A percentile compares a stretch with the other conserved stretches of the same genome.
phyloP scores from a whole-genome alignment of 768 basidiomycete genomes.

The Leccinum uliginosum region DNA sequence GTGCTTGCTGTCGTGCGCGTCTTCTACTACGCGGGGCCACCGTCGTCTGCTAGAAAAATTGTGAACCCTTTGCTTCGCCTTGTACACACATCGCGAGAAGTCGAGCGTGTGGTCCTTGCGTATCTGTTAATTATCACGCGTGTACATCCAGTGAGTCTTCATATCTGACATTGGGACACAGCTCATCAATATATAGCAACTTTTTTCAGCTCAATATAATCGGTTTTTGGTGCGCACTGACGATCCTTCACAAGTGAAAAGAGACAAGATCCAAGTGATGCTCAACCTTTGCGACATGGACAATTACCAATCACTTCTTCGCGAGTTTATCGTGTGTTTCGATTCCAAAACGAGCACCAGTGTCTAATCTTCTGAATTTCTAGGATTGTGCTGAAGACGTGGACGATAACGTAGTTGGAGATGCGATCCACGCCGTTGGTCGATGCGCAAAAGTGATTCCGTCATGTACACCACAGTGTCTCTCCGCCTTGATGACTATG shows the following conservation, averaged over 20 bases:
- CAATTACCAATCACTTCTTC: slow-evolving; percentile 66
- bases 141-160: slow-evolving; percentile 55
- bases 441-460: slow-evolving; percentile 66
- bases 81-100: slow-evolving; percentile 62
- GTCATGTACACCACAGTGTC: slow-evolving; percentile 63
- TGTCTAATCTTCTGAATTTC: neutral
- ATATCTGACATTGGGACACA: neutral
- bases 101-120: slow-evolving; percentile 69
- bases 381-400: slow-evolving; percentile 83
- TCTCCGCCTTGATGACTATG: slow-evolving; percentile 72
- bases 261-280: slow-evolving; percentile 71
- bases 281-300: slow-evolving; percentile 59
- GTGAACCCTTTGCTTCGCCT: slow-evolving; percentile 73
- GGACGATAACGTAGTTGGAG: slow-evolving; percentile 65
- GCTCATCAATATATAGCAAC: slow-evolving; percentile 20
- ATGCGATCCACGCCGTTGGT: slow-evolving; percentile 77
- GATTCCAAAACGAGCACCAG: neutral
- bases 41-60: slow-evolving; percentile 50
- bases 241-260: slow-evolving; percentile 65
- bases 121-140: slow-evolving; percentile 66
- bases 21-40: slow-evolving; percentile 69
- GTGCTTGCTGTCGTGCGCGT: slow-evolving; percentile 70
- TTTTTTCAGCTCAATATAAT: slow-evolving; percentile 59
- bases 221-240: slow-evolving; percentile 67
- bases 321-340: slow-evolving; percentile 76